Percentiles rank a stretch among this genome's conserved stretches.
phyloP scores from a whole-genome alignment of 352 stramenopile species.

The Globisporangium nodosum region DNA sequence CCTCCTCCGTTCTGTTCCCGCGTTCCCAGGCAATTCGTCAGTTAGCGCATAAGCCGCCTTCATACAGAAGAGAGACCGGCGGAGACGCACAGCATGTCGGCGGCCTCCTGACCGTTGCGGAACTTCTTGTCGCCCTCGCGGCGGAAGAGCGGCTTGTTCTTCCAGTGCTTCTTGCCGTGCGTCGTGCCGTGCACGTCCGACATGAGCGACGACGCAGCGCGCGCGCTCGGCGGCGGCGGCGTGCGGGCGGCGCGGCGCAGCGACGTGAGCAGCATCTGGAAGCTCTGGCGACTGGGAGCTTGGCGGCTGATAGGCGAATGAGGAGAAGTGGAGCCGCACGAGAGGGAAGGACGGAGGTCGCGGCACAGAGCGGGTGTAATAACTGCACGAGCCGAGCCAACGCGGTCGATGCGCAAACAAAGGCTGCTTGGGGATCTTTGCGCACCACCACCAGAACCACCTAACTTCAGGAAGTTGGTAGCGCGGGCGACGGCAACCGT shows the following conservation, averaged over 20 bases:
- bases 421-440: too few species aligned
- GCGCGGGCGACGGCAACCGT: too few species aligned
- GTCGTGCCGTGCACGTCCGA: slow-evolving; percentile 86
- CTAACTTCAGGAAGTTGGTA: too few species aligned
- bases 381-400: too few species aligned
- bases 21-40: neutral
- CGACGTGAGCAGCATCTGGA: slow-evolving; percentile 16
- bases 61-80: neutral
- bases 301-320: neutral
- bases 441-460: too few species aligned
- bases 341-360: too few species aligned
- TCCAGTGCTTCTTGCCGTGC: slow-evolving; percentile 90
- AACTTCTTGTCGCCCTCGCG: slow-evolving; percentile 95
- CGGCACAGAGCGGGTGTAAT: too few species aligned
- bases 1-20: slow-evolving; percentile 49
- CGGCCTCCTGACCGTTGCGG: slow-evolving; percentile 94
- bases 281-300: too few species aligned
- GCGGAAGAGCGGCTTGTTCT: slow-evolving; percentile 96
- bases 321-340: too few species aligned
- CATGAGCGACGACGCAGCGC: slow-evolving; percentile 64
- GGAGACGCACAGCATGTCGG: slow-evolving; percentile 84
- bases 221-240: slow-evolving; percentile 15
- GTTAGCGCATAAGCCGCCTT: neutral
- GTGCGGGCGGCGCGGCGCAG: slow-evolving; percentile 17
- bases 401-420: too few species aligned